These are phyloP conservation scores for Mucor velutinosus DNA, from an alignment of 371 early-diverging fungal species.

Conservation along the genomic window DNA sequence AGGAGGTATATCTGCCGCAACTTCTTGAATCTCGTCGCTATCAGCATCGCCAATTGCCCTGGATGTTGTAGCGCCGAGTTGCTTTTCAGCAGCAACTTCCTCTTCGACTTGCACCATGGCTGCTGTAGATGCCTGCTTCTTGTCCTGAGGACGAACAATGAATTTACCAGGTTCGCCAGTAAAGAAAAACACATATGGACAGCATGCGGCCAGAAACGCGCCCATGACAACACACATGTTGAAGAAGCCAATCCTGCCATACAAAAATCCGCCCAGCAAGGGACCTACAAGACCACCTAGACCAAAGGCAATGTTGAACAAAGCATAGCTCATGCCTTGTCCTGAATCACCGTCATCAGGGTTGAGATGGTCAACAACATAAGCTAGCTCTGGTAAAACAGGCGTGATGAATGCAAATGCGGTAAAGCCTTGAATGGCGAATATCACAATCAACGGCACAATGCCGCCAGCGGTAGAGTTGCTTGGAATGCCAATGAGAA, in stretches of 20 bases:
- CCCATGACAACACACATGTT: slow-evolving; percentile 23
- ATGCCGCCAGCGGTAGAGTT: slow-evolving; percentile 36
- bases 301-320: slow-evolving; percentile 58
- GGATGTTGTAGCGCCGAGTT: background rate
- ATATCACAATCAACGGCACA: slow-evolving; percentile 33
- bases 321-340: slow-evolving; percentile 47
- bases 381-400: slow-evolving; percentile 48
- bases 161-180: slow-evolving; percentile 24
- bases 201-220: slow-evolving; percentile 24
- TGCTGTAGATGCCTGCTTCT: background rate
- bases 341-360: slow-evolving; percentile 42
- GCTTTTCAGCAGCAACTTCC: background rate
- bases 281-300: slow-evolving; percentile 33
- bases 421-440: slow-evolving; percentile 47
- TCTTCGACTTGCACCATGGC: background rate
- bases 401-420: slow-evolving; percentile 46
- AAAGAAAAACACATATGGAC: slow-evolving; percentile 32
- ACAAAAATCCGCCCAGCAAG: slow-evolving; percentile 22
- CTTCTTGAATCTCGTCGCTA: background rate
- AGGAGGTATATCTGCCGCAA: background rate
- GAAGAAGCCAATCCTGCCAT: slow-evolving; percentile 22
- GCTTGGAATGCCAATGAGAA: slow-evolving; percentile 43
- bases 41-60: background rate
- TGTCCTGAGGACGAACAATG: slow-evolving; percentile 9
- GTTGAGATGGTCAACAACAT: slow-evolving; percentile 38